These are phyloP conservation scores for Guyanaporus albipodus DNA, from an alignment of 768 basidiomycete genomes.

Conservation along the genomic window DNA sequence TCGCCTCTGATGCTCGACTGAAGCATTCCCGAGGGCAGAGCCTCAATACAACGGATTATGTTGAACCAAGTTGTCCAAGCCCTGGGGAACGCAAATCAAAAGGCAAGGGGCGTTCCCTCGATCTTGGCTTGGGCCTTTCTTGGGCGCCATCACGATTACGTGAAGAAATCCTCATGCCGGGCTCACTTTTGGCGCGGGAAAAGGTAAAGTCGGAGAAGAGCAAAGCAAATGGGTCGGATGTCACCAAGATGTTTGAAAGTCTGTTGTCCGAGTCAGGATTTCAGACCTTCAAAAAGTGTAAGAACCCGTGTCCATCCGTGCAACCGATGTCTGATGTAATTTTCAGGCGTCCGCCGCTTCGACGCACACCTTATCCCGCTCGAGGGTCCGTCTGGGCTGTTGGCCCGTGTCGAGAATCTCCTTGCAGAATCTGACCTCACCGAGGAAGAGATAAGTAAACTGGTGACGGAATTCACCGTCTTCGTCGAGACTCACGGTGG, in stretches of 20 bases:
- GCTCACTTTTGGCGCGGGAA: conserved; percentile 28
- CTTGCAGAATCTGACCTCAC: conserved; percentile 48
- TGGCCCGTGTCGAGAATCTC: conserved; percentile 59
- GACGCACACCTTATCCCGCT: conserved; percentile 73
- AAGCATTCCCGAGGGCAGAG: conserved; percentile 25
- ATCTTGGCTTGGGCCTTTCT: conserved; percentile 62
- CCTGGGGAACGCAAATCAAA: conserved; percentile 25
- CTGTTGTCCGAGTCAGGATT: conserved; percentile 35
- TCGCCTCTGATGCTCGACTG: conserved; percentile 30
- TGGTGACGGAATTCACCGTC: conserved; percentile 58
- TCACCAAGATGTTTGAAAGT: conserved; percentile 37
- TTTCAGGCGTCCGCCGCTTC: conserved; percentile 65
- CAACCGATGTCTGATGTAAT: conserved; percentile 11
- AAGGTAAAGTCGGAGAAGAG: conserved; percentile 21
- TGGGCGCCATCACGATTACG: conserved; percentile 70
- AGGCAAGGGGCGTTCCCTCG: conserved; percentile 65
- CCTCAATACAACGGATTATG: conserved; percentile 25
- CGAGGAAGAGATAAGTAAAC: conserved; percentile 42
- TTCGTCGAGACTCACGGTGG: conserved; percentile 43
- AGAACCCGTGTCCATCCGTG: conserved; percentile 26
- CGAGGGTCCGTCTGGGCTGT: conserved; percentile 67
- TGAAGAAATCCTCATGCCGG: conserved; percentile 61
- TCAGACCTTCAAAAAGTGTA: conserved; percentile 58
- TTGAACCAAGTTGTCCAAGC: conserved; percentile 9
- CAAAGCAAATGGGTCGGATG: conserved; percentile 27